Evolutionary conservation across 1,284 basidiomycete species (phyloP).

Genomic region (Pseudozyma sp.): DNA sequence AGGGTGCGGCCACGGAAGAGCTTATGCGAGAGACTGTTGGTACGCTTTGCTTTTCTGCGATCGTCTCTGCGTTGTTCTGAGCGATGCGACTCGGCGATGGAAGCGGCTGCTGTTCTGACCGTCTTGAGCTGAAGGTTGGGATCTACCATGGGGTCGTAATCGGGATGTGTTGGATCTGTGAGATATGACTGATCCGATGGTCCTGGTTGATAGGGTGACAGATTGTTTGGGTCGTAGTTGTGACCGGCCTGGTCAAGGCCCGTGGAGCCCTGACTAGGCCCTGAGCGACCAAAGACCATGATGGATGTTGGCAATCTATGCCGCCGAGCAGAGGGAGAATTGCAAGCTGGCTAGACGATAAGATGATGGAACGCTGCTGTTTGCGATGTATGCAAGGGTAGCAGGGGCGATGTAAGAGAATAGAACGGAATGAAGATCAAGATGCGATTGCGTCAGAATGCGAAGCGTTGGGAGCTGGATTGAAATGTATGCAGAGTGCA

Average conservation of each 20-base stretch:
- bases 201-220: slow-evolving; percentile 48
- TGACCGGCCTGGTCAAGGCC: slow-evolving; percentile 43
- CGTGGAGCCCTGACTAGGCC: slow-evolving; percentile 3
- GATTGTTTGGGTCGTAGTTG: slow-evolving; percentile 57
- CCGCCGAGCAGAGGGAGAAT: not conserved
- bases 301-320: not conserved
- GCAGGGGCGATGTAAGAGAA: not conserved
- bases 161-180: slow-evolving; percentile 60
- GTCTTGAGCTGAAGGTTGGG: slow-evolving; percentile 63
- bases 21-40: slow-evolving; percentile 47
- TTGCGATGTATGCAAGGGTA: slow-evolving; percentile 8
- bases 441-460: not conserved
- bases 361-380: not conserved
- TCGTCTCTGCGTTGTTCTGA: slow-evolving; percentile 60
- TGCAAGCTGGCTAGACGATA: not conserved
- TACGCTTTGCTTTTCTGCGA: slow-evolving; percentile 42
- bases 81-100: slow-evolving; percentile 63
- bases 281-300: slow-evolving; percentile 43
- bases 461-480: not conserved
- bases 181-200: slow-evolving; percentile 46
- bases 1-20: slow-evolving; percentile 58
- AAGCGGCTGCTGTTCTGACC: slow-evolving; percentile 64
- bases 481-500: not conserved
- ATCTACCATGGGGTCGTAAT: slow-evolving; percentile 63
- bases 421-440: not conserved